Conservation (phyloP, 495 filamentous ascomycete species). For the Penicillium silybi region DNA sequence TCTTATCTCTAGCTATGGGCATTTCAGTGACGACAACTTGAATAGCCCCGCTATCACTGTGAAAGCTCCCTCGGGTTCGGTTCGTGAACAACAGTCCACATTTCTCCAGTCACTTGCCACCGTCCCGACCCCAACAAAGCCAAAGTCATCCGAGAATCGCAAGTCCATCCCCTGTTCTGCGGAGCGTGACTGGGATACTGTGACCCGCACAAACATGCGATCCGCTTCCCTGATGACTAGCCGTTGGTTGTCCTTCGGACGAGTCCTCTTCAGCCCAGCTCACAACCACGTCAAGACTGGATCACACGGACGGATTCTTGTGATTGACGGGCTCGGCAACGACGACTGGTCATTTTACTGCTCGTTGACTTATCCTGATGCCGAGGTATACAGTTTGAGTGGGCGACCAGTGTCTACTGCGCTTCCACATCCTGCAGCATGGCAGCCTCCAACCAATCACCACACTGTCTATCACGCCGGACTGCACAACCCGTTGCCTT, state of each 20-base stretch:
- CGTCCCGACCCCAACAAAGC: constrained; percentile 27
- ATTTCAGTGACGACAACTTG: constrained; percentile 13
- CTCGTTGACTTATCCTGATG: constrained; percentile 82
- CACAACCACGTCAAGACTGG: constrained; percentile 71
- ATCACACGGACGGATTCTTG: constrained; percentile 62
- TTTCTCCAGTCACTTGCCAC: constrained; percentile 29
- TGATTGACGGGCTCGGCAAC: constrained; percentile 87
- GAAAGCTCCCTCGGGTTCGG: constrained; percentile 3
- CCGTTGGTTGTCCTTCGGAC: constrained; percentile 90
- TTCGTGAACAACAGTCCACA: constrained; percentile 25
- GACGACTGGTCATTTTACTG: constrained; percentile 99
- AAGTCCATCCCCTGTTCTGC: constrained; percentile 45
- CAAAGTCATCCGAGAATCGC: constrained; percentile 22
- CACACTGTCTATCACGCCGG: constrained; percentile 74
- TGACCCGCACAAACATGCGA: constrained; percentile 74
- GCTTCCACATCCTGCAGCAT: constrained; percentile 37
- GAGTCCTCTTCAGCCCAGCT: constrained; percentile 90
- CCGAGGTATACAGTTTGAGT: constrained; percentile 73
- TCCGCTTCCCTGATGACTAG: constrained; percentile 75
- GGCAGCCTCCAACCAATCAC: constrained; percentile 72
- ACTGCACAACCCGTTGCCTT: constrained; percentile 71
- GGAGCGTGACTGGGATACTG: constrained; percentile 57
- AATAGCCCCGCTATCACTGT: background rate
- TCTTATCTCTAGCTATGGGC: constrained; percentile 32
- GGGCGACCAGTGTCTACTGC: constrained; percentile 30